Evolutionary conservation across 73 alveolate species (phyloP).

Genomic region (Blepharisma japonicum): DNA sequence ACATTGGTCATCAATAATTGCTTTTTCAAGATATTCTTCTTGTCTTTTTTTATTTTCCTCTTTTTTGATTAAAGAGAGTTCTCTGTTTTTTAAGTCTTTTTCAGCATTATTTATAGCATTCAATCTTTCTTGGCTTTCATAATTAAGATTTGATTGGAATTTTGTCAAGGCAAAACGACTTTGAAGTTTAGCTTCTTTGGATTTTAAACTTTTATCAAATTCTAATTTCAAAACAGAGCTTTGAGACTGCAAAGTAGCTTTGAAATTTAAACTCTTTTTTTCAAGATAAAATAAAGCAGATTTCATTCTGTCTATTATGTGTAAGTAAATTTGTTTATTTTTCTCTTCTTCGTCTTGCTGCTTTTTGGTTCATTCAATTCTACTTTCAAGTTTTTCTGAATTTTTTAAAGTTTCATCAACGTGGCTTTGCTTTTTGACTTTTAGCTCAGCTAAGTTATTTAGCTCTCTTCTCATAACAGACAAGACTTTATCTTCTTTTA

Average conservation of each 20-base stretch:
- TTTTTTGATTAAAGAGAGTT: not conserved
- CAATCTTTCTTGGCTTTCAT: not conserved
- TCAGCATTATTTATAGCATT: not conserved
- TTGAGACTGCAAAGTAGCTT: not conserved
- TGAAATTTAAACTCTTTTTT: not conserved
- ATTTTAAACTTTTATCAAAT: not conserved
- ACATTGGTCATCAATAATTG: slow-evolving; percentile 16
- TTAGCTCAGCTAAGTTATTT: not conserved
- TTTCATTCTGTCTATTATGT: slow-evolving; percentile 16
- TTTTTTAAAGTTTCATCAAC: not conserved
- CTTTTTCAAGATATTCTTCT: slow-evolving; percentile 23
- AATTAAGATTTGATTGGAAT: not conserved
- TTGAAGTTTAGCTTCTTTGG: not conserved
- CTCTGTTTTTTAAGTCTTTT: slow-evolving; percentile 11
- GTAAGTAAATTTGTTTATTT: slow-evolving; percentile 9
- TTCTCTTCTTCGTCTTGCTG: slow-evolving; percentile 14
- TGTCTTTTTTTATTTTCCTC: slow-evolving; percentile 5
- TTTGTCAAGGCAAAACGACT: not conserved
- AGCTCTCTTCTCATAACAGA: not conserved
- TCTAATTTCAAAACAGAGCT: slow-evolving; percentile 2
- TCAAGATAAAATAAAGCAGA: not conserved
- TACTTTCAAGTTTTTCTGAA: not conserved
- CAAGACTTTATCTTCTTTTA: not conserved
- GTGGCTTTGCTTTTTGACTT: not conserved
- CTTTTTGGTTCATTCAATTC: not conserved